A percentile compares a stretch with the other conserved stretches of the same genome.
These are phyloP conservation scores for Calonectria pseudoreteaudii DNA, from an alignment of 2,329 filamentous ascomycete genomes.

Conservation along the genomic window DNA sequence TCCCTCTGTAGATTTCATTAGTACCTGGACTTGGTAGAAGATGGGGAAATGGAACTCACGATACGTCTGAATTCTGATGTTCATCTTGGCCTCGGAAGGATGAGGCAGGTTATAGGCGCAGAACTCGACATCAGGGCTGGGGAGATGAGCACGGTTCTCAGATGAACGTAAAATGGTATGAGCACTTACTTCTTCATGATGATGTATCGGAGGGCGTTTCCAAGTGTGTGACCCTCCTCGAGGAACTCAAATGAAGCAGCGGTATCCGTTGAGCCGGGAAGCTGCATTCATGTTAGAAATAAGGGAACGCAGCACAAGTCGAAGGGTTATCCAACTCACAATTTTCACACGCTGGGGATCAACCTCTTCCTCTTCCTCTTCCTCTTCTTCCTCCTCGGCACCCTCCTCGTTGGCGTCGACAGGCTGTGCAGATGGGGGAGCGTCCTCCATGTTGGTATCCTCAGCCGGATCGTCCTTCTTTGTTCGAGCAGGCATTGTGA, in stretches of 20 bases:
- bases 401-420: conserved; percentile 50
- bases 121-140: conserved; percentile 94
- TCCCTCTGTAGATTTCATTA: conserved; percentile 67
- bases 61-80: conserved; percentile 96
- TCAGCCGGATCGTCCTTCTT: conserved; percentile 49
- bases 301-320: background rate
- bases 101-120: conserved; percentile 98
- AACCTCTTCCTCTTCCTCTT: conserved; percentile 60
- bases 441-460: conserved; percentile 60
- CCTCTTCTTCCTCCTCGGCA: conserved; percentile 53
- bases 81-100: conserved; percentile 96
- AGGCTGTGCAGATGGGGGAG: conserved; percentile 52
- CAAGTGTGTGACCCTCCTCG: conserved; percentile 93
- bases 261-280: conserved; percentile 86
- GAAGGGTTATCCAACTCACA: conserved; percentile 53
- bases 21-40: background rate
- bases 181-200: conserved; percentile 95
- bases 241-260: conserved; percentile 96
- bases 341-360: conserved; percentile 71
- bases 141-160: conserved; percentile 25
- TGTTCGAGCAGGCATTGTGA: conserved; percentile 55
- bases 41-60: conserved; percentile 66
- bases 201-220: conserved; percentile 92
- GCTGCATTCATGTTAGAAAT: conserved; percentile 61
- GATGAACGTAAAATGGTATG: background rate